Evolutionary conservation across 495 filamentous ascomycete genomes (phyloP).

Genomic region (Penicillium daleae): DNA sequence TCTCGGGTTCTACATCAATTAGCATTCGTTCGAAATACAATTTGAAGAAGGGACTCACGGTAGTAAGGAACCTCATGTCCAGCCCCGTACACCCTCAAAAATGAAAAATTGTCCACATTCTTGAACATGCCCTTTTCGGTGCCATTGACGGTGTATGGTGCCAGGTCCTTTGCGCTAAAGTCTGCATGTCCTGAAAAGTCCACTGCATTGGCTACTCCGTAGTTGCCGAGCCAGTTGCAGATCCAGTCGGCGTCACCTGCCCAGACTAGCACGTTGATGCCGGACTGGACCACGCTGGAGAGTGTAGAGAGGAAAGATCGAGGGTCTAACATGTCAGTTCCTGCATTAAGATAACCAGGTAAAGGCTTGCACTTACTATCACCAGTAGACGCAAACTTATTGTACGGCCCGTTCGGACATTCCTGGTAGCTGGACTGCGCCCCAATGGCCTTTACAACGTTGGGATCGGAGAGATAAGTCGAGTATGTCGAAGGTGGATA

Average conservation of each 20-base stretch:
- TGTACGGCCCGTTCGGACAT: slow-evolving; percentile 42
- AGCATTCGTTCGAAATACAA: neutral
- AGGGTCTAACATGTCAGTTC: slow-evolving; percentile 30
- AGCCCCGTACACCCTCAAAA: slow-evolving; percentile 54
- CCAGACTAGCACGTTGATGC: slow-evolving; percentile 55
- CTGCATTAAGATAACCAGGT: neutral
- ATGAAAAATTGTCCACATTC: slow-evolving; percentile 53
- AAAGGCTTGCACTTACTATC: slow-evolving; percentile 41
- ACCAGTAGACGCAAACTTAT: slow-evolving; percentile 50
- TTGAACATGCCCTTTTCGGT: slow-evolving; percentile 53
- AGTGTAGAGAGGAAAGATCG: slow-evolving; percentile 54
- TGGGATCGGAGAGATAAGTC: slow-evolving; percentile 41
- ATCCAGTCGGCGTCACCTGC: slow-evolving; percentile 62
- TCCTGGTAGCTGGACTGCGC: slow-evolving; percentile 52
- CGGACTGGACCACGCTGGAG: slow-evolving; percentile 49
- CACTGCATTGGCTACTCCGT: slow-evolving; percentile 48
- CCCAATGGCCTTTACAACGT: slow-evolving; percentile 55
- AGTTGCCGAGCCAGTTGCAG: slow-evolving; percentile 57
- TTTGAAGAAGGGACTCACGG: slow-evolving; percentile 26
- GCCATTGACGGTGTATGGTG: slow-evolving; percentile 54
- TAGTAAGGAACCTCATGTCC: slow-evolving; percentile 58
- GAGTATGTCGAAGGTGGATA: slow-evolving; percentile 54
- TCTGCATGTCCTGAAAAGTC: slow-evolving; percentile 37
- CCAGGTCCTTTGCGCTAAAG: slow-evolving; percentile 43
- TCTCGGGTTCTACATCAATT: slow-evolving; percentile 41